A percentile compares a stretch with the other conserved stretches of the same genome.
Conservation (phyloP, 2,329 filamentous ascomycete genomes). For the Verticillium nubilum region DNA sequence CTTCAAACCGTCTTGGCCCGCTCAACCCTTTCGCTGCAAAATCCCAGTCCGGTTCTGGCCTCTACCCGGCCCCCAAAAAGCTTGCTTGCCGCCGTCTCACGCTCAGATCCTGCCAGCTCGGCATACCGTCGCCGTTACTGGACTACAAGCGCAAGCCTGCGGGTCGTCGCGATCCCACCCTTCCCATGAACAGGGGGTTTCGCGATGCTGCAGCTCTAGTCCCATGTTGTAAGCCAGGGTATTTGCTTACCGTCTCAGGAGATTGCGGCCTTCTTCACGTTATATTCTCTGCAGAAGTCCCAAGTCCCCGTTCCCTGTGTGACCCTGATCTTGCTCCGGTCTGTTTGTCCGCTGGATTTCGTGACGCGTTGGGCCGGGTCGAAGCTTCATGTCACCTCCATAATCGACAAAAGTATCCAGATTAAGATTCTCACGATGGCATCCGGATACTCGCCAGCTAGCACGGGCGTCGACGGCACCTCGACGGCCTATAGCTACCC, state of each 20-base stretch:
- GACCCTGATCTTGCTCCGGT: background rate
- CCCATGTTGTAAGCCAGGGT: background rate
- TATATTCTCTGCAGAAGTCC: background rate
- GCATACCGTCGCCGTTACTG: background rate
- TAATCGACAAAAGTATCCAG: background rate
- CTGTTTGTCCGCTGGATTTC: background rate
- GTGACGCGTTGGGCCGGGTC: background rate
- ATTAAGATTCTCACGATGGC: background rate
- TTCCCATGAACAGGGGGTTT: background rate
- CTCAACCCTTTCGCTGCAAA: background rate
- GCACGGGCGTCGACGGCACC: slow-evolving; percentile 3
- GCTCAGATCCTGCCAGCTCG: background rate
- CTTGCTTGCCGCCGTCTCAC: background rate
- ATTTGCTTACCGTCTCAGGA: background rate
- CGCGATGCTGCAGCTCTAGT: background rate
- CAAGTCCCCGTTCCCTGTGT: background rate
- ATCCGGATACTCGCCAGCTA: background rate
- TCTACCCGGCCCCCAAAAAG: background rate
- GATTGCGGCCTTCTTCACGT: background rate
- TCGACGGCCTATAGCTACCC: background rate
- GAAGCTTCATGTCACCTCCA: background rate
- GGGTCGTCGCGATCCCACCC: background rate
- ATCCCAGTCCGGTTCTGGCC: background rate
- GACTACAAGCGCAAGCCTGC: background rate
- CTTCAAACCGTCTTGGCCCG: background rate